Conservation (phyloP, 2,329 filamentous ascomycete genomes). For the Botrytis sinoallii region DNA sequence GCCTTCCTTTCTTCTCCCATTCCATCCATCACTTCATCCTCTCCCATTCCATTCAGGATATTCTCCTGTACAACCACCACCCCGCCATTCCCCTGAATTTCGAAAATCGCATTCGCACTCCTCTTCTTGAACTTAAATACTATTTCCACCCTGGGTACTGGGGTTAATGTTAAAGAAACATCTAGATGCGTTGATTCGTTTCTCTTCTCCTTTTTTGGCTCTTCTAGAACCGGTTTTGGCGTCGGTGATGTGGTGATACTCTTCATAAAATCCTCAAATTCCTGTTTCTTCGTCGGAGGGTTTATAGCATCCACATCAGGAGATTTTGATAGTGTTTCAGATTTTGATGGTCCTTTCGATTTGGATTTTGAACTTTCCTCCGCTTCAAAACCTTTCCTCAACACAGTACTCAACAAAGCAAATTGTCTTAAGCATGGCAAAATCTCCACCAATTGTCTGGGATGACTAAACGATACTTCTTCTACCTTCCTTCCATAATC, state of each 20-base stretch:
- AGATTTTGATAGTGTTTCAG: not conserved
- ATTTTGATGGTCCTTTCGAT: not conserved
- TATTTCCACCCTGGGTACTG: conserved; percentile 31
- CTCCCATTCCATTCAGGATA: conserved; percentile 30
- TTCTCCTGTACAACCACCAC: conserved; percentile 36
- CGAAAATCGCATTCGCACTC: conserved; percentile 36
- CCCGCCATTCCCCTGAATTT: conserved; percentile 33
- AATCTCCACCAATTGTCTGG: conserved; percentile 69
- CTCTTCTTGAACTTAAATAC: conserved; percentile 33
- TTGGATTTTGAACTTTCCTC: not conserved
- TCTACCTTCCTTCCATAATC: conserved; percentile 67
- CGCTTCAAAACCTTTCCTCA: conserved; percentile 56
- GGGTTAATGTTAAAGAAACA: conserved; percentile 34
- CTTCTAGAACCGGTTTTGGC: conserved; percentile 20
- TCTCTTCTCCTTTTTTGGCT: not conserved
- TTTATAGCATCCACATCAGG: not conserved
- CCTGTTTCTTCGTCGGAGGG: conserved; percentile 30
- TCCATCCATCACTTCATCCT: conserved; percentile 19
- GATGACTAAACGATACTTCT: conserved; percentile 73
- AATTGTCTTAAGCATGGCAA: conserved; percentile 76
- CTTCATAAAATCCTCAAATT: conserved; percentile 36
- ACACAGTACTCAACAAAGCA: conserved; percentile 63
- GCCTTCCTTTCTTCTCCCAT: conserved; percentile 1
- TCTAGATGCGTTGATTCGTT: conserved; percentile 23
- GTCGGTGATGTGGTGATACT: not conserved